Conservation (phyloP, 768 basidiomycete genomes). For the Trametes maxima region DNA sequence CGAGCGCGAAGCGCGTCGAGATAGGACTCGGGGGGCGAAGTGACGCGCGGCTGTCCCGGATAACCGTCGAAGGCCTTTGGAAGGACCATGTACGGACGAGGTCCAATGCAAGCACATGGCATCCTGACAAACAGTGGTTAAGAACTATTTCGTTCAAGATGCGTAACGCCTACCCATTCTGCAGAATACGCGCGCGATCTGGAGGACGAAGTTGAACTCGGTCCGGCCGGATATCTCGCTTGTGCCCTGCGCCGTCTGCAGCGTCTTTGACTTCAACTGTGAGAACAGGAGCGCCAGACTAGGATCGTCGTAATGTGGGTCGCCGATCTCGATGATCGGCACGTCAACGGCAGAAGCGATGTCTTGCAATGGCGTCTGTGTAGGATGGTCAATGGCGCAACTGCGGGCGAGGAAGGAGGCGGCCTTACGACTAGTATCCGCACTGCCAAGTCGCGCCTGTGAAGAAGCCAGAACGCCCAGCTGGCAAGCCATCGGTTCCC, state of each 20-base stretch:
- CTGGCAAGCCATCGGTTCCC: slow-evolving; percentile 94
- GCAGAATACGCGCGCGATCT: slow-evolving; percentile 91
- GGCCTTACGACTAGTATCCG: slow-evolving; percentile 78
- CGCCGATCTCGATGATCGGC: slow-evolving; percentile 65
- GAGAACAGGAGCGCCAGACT: slow-evolving; percentile 89
- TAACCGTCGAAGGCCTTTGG: slow-evolving; percentile 64
- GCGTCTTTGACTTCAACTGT: slow-evolving; percentile 84
- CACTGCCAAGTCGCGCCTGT: slow-evolving; percentile 86
- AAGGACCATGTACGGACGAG: slow-evolving; percentile 93
- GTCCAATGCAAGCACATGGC: slow-evolving; percentile 88
- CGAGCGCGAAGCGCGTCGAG: slow-evolving; percentile 50
- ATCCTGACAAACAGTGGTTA: slow-evolving; percentile 55
- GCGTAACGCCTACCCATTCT: slow-evolving; percentile 74
- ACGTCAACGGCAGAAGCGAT: slow-evolving; percentile 62
- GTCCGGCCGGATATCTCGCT: slow-evolving; percentile 85
- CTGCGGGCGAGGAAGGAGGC: background rate
- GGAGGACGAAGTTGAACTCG: slow-evolving; percentile 95
- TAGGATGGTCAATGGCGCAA: background rate
- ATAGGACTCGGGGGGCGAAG: slow-evolving; percentile 47
- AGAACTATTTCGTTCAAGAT: background rate
- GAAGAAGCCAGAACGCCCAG: slow-evolving; percentile 97
- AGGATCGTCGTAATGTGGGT: slow-evolving; percentile 92
- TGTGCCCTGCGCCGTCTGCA: slow-evolving; percentile 92
- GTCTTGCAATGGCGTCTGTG: slow-evolving; percentile 75
- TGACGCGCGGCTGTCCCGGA: slow-evolving; percentile 27